Base-by-base conservation (phyloP, 257 asterid genomes). In the Salvia miltiorrhiza region DNA sequence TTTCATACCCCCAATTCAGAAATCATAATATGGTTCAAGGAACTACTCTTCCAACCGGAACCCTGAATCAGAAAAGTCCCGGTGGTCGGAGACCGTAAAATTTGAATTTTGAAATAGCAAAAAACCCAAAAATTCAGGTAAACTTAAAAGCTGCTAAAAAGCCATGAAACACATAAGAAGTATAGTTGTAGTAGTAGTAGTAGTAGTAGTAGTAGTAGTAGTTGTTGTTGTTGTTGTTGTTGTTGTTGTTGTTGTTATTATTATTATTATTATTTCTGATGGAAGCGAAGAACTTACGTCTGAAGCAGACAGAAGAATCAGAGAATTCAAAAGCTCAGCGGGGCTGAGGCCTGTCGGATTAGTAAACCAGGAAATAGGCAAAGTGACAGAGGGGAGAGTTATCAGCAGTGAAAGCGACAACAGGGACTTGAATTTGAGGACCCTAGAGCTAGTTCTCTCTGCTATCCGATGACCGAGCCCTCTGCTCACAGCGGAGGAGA, bases 71-170 rank as follows among this genome's bases (percentile, higher is more conserved):
- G 92, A 69, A 86, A 90, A 50, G 66, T 72, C 60, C 96, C 98
- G 2, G 98, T 93, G 0, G 98, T 93, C 20, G 98, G 97, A 67
- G 98, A 93, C 33, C 91, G 92, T 76, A 93, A 78, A 73, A 86
- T 52, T 97, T 93, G 98, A 81, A 77, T 16, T 66, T 11, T 2
- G 14, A 49, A 63, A 28, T 5, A 30, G 21, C 19, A 14, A 17
- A 53, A 23, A 5, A 1, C 21, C 28, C 3, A 49, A 6, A 49
- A n/a, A 67, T 39, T n/a, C 24, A 37, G 43, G 3, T 37, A 37
- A 37, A 37, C 43, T 2, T 37, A 37, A 9, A 37, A 30, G 35
- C 35, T 30, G 35, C 2, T 30, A 30, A 30, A 30, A 37, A 37
- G 12, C 43, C 3, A 37, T 0, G 43, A 37, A 37, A 37, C 43